phyloP scores from a whole-genome alignment of 306 rosid species.

The Quercus parvula region DNA sequence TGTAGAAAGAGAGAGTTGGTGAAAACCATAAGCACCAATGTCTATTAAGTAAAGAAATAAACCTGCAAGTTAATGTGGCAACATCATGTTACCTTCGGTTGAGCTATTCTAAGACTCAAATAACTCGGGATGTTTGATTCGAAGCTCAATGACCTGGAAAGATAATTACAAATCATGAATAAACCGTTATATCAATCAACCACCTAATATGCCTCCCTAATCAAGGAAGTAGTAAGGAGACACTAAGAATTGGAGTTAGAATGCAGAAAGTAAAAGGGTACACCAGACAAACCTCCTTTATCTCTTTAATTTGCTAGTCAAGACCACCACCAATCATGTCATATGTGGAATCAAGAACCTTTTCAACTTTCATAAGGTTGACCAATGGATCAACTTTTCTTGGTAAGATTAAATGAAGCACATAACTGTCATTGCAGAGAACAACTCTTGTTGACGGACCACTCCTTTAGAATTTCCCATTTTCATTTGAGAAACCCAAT shows the following conservation, averaged over 20 bases:
- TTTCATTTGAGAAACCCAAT: no score
- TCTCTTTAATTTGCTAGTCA: constrained; percentile 97
- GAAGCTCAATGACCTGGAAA: constrained; percentile 88
- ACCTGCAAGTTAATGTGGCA: not conserved
- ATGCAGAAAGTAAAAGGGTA: constrained; percentile 10
- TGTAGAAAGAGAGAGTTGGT: constrained; percentile 1
- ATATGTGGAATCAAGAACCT: constrained; percentile 95
- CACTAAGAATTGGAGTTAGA: not conserved
- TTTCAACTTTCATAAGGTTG: constrained; percentile 97
- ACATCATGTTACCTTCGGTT: constrained; percentile 69
- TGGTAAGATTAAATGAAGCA: constrained; percentile 89
- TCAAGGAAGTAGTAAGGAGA: no score
- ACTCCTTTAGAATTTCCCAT: no score
- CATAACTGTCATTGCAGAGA: constrained; percentile 95
- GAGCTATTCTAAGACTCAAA: constrained; percentile 99
- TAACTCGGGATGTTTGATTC: constrained; percentile 95
- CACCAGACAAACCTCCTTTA: constrained; percentile 64
- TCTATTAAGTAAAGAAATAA: not conserved
- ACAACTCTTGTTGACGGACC: constrained; percentile 89
- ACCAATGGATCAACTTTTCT: constrained; percentile 99
- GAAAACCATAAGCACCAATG: not conserved
- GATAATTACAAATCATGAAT: constrained; percentile 6
- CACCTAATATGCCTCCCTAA: not conserved
- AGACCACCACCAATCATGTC: constrained; percentile 99
- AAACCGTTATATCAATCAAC: constrained; percentile 8